A percentile compares a stretch with the other conserved stretches of the same genome.
phyloP scores from a whole-genome alignment of 2,329 filamentous ascomycete species.

The Blastomyces percursus region DNA sequence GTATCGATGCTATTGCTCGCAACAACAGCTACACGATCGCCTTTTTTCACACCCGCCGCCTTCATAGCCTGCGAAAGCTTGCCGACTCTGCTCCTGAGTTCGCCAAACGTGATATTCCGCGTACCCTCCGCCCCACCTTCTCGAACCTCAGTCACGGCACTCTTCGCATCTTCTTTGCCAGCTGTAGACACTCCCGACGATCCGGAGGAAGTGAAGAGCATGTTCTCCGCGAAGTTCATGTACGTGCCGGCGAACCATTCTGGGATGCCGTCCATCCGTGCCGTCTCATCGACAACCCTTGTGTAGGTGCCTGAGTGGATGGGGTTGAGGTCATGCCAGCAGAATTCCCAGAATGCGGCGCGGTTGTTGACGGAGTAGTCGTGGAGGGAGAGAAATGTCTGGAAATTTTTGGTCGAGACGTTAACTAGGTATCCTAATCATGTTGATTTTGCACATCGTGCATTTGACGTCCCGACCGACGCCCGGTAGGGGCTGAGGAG shows the following conservation, averaged over 20 bases:
- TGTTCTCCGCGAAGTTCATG: constrained; percentile 71
- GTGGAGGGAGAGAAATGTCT: constrained; percentile 61
- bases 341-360: constrained; percentile 53
- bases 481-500: neutral
- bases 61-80: constrained; percentile 55
- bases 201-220: constrained; percentile 50
- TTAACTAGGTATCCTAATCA: neutral
- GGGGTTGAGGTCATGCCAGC: constrained; percentile 50
- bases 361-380: constrained; percentile 55
- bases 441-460: neutral
- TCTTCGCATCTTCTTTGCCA: constrained; percentile 58
- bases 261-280: constrained; percentile 60
- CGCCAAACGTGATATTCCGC: constrained; percentile 53
- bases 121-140: constrained; percentile 26
- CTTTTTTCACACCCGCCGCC: constrained; percentile 53
- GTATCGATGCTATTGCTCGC: constrained; percentile 67
- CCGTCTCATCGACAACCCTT: constrained; percentile 55
- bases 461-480: neutral
- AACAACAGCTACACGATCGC: constrained; percentile 66
- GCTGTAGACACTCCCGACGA: constrained; percentile 35
- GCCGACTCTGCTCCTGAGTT: constrained; percentile 51
- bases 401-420: constrained; percentile 3
- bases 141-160: constrained; percentile 58
- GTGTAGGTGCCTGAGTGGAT: constrained; percentile 53
- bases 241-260: constrained; percentile 65